Evolutionary conservation across 129 eudicot genomes (phyloP).

Genomic region (Lactuca saligna): DNA sequence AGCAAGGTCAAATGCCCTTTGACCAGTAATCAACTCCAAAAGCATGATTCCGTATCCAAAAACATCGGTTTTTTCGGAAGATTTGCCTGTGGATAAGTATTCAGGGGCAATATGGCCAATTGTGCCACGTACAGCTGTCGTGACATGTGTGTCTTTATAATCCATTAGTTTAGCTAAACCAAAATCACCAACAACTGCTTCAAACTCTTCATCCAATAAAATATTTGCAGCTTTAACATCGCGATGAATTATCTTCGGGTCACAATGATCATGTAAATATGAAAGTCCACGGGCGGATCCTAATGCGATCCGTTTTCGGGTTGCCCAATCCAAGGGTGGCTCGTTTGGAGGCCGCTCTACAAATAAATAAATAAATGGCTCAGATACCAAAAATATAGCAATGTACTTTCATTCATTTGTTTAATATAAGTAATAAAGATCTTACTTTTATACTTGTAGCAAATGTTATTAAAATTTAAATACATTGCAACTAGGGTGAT

Average conservation of each 20-base stretch:
- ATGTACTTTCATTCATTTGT: too few relatives aligned
- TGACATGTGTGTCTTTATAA: constrained; percentile 74
- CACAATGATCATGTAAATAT: constrained; percentile 79
- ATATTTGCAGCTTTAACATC: constrained; percentile 90
- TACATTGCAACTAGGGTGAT: too few relatives aligned
- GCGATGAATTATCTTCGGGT: constrained; percentile 85
- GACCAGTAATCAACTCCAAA: constrained; percentile 78
- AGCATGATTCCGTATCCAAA: constrained; percentile 90
- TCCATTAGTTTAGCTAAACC: constrained; percentile 85
- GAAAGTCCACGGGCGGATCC: constrained; percentile 88
- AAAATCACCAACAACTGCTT: constrained; percentile 85
- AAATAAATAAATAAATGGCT: too few relatives aligned
- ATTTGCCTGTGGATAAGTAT: constrained; percentile 75
- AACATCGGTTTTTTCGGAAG: constrained; percentile 86
- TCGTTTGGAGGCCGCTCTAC: constrained; percentile 79
- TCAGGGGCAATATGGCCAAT: constrained; percentile 90
- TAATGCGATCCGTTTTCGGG: constrained; percentile 67
- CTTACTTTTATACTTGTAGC: too few relatives aligned
- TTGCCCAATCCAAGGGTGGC: constrained; percentile 80
- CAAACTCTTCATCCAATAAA: constrained; percentile 75
- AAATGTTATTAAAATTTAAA: too few relatives aligned
- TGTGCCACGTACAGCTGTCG: constrained; percentile 85
- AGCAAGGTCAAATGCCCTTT: constrained; percentile 83
- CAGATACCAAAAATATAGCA: too few relatives aligned
- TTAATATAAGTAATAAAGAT: too few relatives aligned